phyloP scores from a whole-genome alignment of 306 rosid genomes.

The Senna tora region DNA sequence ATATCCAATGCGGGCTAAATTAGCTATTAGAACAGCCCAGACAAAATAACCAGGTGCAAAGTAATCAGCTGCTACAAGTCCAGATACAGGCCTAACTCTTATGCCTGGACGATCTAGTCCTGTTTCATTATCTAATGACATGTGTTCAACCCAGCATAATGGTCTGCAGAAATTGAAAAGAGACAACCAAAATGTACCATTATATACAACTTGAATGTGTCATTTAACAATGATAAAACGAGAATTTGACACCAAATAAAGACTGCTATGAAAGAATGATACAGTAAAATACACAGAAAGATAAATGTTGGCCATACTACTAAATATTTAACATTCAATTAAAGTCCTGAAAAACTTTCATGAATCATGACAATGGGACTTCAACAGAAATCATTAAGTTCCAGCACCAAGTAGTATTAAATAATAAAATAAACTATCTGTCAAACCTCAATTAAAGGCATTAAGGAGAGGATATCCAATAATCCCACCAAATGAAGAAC shows the following conservation, averaged over 20 bases:
- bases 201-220: conserved; percentile 7
- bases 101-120: conserved; percentile 75
- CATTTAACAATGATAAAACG: conserved; percentile 8
- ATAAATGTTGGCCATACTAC: neutral
- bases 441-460: conserved; percentile 5
- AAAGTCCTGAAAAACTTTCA: neutral
- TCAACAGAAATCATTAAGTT: neutral
- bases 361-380: neutral
- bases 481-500: conserved; percentile 21
- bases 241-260: conserved; percentile 19
- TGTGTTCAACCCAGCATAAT: conserved; percentile 82
- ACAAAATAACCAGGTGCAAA: conserved; percentile 93
- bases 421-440: conserved; percentile 12
- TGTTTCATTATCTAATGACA: conserved; percentile 87
- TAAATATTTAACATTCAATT: conserved; percentile 27
- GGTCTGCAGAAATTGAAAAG: conserved; percentile 56
- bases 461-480: neutral
- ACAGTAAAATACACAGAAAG: neutral
- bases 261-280: conserved; percentile 1
- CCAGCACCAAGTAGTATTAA: neutral
- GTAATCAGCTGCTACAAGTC: conserved; percentile 95
- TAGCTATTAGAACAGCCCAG: conserved; percentile 92
- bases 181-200: conserved; percentile 24
- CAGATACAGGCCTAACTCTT: conserved; percentile 87
- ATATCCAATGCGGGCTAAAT: conserved; percentile 86